A percentile compares a stretch with the other conserved stretches of the same genome.
These are phyloP conservation scores for Monilinia aucupariae DNA, from an alignment of 2,329 filamentous ascomycete species.

Conservation along the genomic window DNA sequence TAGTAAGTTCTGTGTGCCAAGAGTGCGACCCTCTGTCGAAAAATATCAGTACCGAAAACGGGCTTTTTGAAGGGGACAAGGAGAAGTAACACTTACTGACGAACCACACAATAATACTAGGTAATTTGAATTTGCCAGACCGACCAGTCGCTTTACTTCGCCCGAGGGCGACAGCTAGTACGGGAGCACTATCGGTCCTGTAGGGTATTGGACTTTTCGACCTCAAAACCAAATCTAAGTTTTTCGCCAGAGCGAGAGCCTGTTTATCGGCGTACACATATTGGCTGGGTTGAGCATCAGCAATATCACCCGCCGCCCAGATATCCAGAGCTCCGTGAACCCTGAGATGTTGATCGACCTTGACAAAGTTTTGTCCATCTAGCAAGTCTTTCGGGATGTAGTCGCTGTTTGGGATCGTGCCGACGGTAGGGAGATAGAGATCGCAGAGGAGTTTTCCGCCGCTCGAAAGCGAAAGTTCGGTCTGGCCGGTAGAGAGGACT, in stretches of 20 bases:
- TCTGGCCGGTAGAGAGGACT: slow-evolving; percentile 41
- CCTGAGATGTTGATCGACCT: slow-evolving; percentile 47
- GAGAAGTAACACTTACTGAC: slow-evolving; percentile 24
- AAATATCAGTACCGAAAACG: background rate
- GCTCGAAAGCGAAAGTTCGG: slow-evolving; percentile 43
- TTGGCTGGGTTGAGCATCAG: slow-evolving; percentile 26
- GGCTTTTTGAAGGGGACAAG: background rate
- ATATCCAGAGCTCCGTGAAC: slow-evolving; percentile 40
- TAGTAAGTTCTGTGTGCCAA: background rate
- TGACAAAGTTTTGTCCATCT: slow-evolving; percentile 42
- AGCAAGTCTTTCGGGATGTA: slow-evolving; percentile 45
- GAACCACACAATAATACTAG: slow-evolving; percentile 28
- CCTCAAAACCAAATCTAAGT: slow-evolving; percentile 28
- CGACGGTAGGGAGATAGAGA: slow-evolving; percentile 52
- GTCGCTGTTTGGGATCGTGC: slow-evolving; percentile 50
- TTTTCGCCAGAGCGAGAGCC: slow-evolving; percentile 25
- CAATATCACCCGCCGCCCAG: slow-evolving; percentile 31
- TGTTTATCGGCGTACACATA: slow-evolving; percentile 26
- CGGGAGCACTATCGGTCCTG: slow-evolving; percentile 22
- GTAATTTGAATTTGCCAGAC: slow-evolving; percentile 26
- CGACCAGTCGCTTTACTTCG: slow-evolving; percentile 27
- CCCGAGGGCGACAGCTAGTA: slow-evolving; percentile 29
- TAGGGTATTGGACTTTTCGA: slow-evolving; percentile 25
- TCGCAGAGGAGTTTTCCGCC: slow-evolving; percentile 48
- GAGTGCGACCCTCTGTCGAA: slow-evolving; percentile 5